Evolutionary conservation across 129 eudicot species (phyloP).

Genomic region (Chrysanthemum seticuspe): DNA sequence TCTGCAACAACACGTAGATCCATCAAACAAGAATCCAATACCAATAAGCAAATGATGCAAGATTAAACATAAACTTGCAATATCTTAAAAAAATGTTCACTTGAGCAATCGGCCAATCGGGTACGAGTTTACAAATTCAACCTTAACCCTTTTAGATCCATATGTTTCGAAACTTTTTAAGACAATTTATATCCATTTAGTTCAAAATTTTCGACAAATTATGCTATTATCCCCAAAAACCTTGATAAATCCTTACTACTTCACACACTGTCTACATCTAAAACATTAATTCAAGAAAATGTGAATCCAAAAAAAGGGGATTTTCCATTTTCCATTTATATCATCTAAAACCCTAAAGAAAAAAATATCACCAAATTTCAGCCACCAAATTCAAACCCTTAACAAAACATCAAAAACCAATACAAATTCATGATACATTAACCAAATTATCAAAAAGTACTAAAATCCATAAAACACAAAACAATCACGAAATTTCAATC

Average conservation of each 20-base stretch:
- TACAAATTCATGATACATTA: slow-evolving; percentile 5
- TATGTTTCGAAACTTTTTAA: not conserved
- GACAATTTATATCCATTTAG: no score
- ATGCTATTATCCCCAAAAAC: no score
- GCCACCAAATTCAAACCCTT: no score
- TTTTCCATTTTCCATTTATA: not conserved
- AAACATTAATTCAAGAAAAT: not conserved
- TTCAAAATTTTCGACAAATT: no score
- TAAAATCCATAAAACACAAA: not conserved
- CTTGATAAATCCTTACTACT: not conserved
- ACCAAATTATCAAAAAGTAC: not conserved
- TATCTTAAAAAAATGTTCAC: no score
- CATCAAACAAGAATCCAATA: slow-evolving; percentile 12
- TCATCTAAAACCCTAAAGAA: slow-evolving; percentile 24
- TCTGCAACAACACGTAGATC: slow-evolving; percentile 28
- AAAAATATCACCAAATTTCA: not conserved
- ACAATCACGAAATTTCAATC: not conserved
- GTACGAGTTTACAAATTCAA: no score
- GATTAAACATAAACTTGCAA: no score
- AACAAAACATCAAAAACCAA: slow-evolving; percentile 2
- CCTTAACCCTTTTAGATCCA: slow-evolving; percentile 6
- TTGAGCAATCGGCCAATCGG: no score
- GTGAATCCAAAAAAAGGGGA: not conserved
- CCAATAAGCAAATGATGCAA: not conserved
- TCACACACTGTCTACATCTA: not conserved